Conservation (phyloP, 305 asterid species). For the Fraxinus nigra region DNA sequence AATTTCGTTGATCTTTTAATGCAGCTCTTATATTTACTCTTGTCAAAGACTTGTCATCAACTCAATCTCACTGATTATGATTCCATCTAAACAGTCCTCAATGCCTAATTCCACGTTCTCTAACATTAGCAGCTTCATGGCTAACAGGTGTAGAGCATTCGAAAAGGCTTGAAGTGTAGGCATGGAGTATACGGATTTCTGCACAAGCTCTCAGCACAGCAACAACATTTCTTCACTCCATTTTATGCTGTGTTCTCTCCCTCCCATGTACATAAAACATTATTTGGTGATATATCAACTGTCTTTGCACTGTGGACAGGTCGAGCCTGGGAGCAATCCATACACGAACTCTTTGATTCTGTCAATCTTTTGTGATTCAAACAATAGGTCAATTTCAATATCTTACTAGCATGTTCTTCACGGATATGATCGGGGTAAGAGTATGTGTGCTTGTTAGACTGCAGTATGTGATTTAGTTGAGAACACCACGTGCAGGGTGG, state of each 20-base stretch:
- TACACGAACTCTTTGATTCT: neutral
- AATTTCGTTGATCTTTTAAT: constrained; percentile 43
- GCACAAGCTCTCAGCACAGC: neutral
- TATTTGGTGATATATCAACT: neutral
- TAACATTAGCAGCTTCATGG: constrained; percentile 25
- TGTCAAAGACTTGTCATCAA: constrained; percentile 29
- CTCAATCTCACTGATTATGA: constrained; percentile 38
- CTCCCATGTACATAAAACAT: neutral
- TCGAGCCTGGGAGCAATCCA: neutral
- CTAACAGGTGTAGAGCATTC: neutral
- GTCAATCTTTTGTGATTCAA: constrained; percentile 10
- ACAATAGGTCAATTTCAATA: constrained; percentile 31
- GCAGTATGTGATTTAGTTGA: constrained; percentile 19
- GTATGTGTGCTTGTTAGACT: neutral
- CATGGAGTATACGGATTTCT: neutral
- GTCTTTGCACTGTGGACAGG: neutral
- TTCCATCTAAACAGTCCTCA: constrained; percentile 53
- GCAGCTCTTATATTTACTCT: constrained; percentile 33
- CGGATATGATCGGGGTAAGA: constrained; percentile 26
- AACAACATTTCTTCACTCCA: neutral
- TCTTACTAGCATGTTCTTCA: constrained; percentile 24
- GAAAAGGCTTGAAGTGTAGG: neutral
- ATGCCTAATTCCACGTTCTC: constrained; percentile 35
- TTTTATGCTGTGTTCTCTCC: neutral
- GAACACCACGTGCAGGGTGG: constrained; percentile 36